Conservation (phyloP, 352 stramenopile species). For the Elongisporangium prolatum region DNA sequence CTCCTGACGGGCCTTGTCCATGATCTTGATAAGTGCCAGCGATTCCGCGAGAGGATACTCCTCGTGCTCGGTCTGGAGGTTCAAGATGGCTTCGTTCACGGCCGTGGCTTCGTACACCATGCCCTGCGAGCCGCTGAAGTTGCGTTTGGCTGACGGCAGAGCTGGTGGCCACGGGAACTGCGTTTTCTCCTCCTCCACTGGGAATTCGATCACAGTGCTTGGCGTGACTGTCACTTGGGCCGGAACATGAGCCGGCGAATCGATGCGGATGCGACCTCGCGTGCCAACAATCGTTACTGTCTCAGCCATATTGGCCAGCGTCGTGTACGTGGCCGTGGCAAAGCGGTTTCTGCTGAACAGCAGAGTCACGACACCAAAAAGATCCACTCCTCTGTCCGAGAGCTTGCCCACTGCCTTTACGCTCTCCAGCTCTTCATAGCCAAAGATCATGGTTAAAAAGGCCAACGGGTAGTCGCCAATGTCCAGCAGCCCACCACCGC, state of each 20-base stretch:
- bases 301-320: conserved; percentile 60
- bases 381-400: conserved; percentile 45
- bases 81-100: conserved; percentile 51
- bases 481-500: conserved; percentile 69
- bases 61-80: no score
- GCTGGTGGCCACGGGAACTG: conserved; percentile 35
- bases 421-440: conserved; percentile 27
- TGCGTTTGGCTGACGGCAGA: conserved; percentile 49
- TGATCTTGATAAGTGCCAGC: no score
- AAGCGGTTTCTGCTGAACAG: conserved; percentile 47
- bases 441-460: conserved; percentile 64
- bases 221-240: conserved; percentile 31
- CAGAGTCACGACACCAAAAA: conserved; percentile 55
- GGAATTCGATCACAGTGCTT: conserved; percentile 5
- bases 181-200: conserved; percentile 24
- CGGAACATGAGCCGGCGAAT: conserved; percentile 42
- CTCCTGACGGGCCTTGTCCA: no score
- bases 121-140: conserved; percentile 41
- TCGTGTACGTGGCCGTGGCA: conserved; percentile 57
- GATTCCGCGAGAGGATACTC: no score
- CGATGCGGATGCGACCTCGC: conserved; percentile 57
- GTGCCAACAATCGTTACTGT: conserved; percentile 63
- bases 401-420: conserved; percentile 45
- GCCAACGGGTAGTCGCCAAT: conserved; percentile 78
- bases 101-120: conserved; percentile 74